These are phyloP conservation scores for Botrytis aclada DNA, from an alignment of 2,329 filamentous ascomycete species.

Conservation along the genomic window DNA sequence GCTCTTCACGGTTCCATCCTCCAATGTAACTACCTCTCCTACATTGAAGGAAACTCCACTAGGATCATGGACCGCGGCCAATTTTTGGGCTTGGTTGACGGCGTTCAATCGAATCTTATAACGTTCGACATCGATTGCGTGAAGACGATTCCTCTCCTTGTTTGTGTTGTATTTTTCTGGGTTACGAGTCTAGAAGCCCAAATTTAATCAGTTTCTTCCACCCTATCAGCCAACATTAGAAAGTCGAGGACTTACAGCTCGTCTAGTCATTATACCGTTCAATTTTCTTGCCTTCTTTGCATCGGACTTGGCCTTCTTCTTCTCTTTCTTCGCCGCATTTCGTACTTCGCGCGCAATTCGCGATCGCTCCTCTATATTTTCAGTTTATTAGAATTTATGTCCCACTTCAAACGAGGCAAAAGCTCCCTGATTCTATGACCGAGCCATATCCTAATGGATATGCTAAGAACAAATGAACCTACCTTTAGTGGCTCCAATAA, in stretches of 20 bases:
- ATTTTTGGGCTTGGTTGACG: conserved; percentile 34
- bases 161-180: conserved; percentile 39
- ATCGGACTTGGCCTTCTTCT: conserved; percentile 34
- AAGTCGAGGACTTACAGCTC: conserved; percentile 22
- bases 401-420: background rate
- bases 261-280: conserved; percentile 30
- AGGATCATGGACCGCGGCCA: conserved; percentile 37
- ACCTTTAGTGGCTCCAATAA: conserved; percentile 22
- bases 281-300: conserved; percentile 32
- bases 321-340: conserved; percentile 29
- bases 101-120: conserved; percentile 36
- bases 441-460: background rate
- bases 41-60: conserved; percentile 38
- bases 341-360: conserved; percentile 28
- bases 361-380: conserved; percentile 28
- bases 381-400: background rate
- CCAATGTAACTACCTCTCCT: conserved; percentile 31
- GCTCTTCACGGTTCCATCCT: conserved; percentile 35
- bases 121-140: conserved; percentile 36
- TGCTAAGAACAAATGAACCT: background rate
- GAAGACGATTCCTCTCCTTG: conserved; percentile 37
- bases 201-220: background rate
- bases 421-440: background rate
- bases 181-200: conserved; percentile 33
- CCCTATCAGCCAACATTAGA: background rate